Conservation (phyloP, 2,329 filamentous ascomycete genomes). For the Parastagonospora nodorum region DNA sequence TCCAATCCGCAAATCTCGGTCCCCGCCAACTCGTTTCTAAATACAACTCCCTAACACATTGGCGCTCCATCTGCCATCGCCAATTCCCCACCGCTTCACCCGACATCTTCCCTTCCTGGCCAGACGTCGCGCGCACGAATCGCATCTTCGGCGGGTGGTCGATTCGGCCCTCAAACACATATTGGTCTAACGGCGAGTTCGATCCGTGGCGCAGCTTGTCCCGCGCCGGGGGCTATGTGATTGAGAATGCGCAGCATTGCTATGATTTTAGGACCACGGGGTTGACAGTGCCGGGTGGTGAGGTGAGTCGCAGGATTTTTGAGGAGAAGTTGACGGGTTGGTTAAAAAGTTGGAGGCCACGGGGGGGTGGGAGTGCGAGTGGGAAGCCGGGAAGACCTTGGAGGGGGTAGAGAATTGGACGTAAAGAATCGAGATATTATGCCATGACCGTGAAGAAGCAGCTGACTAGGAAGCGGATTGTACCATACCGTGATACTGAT, state of each 20-base stretch:
- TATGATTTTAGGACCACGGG: slow-evolving; percentile 51
- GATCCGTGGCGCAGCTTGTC: slow-evolving; percentile 59
- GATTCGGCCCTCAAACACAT: slow-evolving; percentile 58
- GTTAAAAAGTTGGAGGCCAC: slow-evolving; percentile 51
- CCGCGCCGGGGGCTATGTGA: slow-evolving; percentile 53
- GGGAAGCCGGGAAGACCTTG: slow-evolving; percentile 5
- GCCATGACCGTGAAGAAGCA: no score
- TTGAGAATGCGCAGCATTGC: slow-evolving; percentile 54
- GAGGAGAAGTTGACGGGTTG: slow-evolving; percentile 51
- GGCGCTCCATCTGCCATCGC: slow-evolving; percentile 53
- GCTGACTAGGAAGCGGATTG: no score
- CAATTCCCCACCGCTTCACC: slow-evolving; percentile 53
- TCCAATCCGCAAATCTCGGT: slow-evolving; percentile 56
- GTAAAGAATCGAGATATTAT: background rate
- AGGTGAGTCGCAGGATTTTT: slow-evolving; percentile 46
- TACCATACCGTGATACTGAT: no score
- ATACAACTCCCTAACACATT: slow-evolving; percentile 53
- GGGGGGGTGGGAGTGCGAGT: slow-evolving; percentile 2
- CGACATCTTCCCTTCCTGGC: slow-evolving; percentile 49
- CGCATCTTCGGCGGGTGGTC: slow-evolving; percentile 55
- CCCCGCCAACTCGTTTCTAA: slow-evolving; percentile 53
- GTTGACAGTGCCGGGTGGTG: slow-evolving; percentile 34
- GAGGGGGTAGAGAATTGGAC: background rate
- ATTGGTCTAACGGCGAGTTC: slow-evolving; percentile 57
- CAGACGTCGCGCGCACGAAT: slow-evolving; percentile 49